These are phyloP conservation scores for Alternaria arborescens DNA, from an alignment of 2,329 filamentous ascomycete genomes.

Conservation along the genomic window DNA sequence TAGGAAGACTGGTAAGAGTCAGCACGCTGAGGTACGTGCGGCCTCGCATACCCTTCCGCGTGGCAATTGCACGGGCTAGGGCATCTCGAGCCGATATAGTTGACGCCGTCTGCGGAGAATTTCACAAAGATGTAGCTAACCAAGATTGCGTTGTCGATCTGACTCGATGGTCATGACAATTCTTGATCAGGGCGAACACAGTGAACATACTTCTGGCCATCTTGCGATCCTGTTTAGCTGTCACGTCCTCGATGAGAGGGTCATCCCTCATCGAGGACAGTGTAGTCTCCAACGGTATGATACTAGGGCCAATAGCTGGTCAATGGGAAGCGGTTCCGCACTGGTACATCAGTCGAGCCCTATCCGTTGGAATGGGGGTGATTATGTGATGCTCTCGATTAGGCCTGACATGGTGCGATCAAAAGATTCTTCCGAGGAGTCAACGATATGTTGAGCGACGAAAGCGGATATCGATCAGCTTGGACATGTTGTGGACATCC, in stretches of 20 bases:
- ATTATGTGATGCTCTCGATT: slow-evolving; percentile 1
- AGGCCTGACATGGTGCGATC: slow-evolving; percentile 1
- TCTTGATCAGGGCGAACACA: background rate
- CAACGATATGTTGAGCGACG: slow-evolving; percentile 9
- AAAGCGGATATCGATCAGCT: slow-evolving; percentile 12
- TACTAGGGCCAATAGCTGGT: slow-evolving; percentile 1
- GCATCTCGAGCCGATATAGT: slow-evolving; percentile 12
- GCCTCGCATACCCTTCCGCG: slow-evolving; percentile 4
- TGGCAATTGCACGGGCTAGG: background rate
- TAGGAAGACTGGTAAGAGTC: background rate
- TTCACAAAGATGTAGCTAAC: background rate
- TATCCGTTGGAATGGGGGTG: background rate
- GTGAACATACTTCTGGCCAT: background rate
- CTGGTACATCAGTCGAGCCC: background rate
- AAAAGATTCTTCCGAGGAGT: slow-evolving; percentile 10
- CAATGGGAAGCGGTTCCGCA: slow-evolving; percentile 5
- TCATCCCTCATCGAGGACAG: background rate
- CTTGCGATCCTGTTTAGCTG: background rate
- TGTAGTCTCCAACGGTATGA: slow-evolving; percentile 1
- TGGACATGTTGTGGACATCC: slow-evolving; percentile 8
- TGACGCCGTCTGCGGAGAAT: slow-evolving; percentile 5
- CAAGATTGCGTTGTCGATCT: slow-evolving; percentile 6
- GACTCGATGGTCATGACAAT: background rate
- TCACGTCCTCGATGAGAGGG: background rate
- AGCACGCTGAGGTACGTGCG: slow-evolving; percentile 8